Evolutionary conservation across 257 asterid species (phyloP), one percentile per base, ranked within the genome.

Genomic region (Solanum paucissectum): DNA sequence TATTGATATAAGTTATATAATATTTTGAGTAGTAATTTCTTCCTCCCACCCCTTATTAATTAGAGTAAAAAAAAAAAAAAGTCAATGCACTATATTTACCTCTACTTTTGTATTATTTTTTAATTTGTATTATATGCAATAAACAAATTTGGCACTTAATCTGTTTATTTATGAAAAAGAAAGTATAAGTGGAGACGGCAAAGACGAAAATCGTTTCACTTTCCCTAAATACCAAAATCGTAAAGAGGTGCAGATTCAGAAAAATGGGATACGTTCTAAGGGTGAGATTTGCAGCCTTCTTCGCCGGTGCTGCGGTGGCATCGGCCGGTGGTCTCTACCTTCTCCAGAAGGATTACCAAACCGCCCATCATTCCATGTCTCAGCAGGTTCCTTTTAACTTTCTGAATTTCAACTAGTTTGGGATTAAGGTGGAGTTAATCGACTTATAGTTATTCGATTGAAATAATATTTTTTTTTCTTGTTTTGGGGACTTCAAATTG

Each of bases 241-340:
- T 69, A 7, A 33, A 33, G 44, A 16, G 79, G 49, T 23, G 9
- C 7, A 76, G 33, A 32, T 38, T 21, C 55, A 77, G 37, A 27
- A 83, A 85, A 84, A 96, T 97, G 99, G 98, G 98, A 66, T 95
- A 94, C 87, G 92, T 94, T 83, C 88, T 94, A 87, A 94, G 98
- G 77, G 98, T 97, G 90, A 92, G 98, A 92, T 88, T 94, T 52
- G 98, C 98, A 58, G 94, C 98, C 27, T 97, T 95, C 93, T 94
- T 95, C 93, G 85, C 95, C 73, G 98, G 98, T 76, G 98, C 95
- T n/a, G 98, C 98, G 5, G 91, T 93, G 66, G 98, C 99, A 42
- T 94, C 98, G 52, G 95, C 93, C 44, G 93, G 89, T 23, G 99
- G 98, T 32, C 89, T 96, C 42, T 95, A 93, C 90, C 90, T 83